phyloP scores from a whole-genome alignment of 2,329 filamentous ascomycete genomes.

The Pseudocercospora fuligena region DNA sequence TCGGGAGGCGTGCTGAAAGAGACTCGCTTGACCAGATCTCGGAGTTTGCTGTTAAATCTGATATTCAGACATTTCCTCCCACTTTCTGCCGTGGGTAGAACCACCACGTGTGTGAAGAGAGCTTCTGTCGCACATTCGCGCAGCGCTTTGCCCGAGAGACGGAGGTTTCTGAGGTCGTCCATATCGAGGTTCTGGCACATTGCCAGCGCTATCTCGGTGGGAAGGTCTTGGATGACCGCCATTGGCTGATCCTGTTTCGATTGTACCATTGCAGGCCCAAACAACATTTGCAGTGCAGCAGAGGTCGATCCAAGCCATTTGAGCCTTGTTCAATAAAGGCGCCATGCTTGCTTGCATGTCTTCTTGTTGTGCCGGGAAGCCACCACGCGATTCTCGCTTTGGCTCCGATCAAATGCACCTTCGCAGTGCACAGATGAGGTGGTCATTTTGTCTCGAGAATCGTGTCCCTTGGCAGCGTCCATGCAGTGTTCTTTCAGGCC shows the following conservation, averaged over 20 bases:
- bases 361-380: too few relatives aligned
- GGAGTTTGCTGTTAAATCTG: too few relatives aligned
- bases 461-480: too few relatives aligned
- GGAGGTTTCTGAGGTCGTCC: not conserved
- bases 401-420: too few relatives aligned
- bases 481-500: too few relatives aligned
- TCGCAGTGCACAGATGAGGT: too few relatives aligned
- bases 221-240: not conserved
- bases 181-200: not conserved
- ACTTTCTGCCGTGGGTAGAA: not conserved
- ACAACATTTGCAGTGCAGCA: not conserved
- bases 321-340: not conserved
- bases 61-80: not conserved
- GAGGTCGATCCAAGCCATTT: not conserved
- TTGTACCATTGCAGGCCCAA: not conserved
- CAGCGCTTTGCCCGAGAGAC: not conserved
- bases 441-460: too few relatives aligned
- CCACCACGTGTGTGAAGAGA: not conserved
- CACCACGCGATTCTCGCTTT: too few relatives aligned
- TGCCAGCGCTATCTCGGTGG: not conserved
- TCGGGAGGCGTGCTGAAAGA: too few relatives aligned
- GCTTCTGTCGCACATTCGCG: not conserved
- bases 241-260: not conserved
- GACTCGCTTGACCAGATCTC: too few relatives aligned
- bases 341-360: not conserved